A percentile compares a stretch with the other conserved stretches of the same genome.
Conservation (phyloP, 805 yeast genomes). For the Kuraishia molischiana region DNA sequence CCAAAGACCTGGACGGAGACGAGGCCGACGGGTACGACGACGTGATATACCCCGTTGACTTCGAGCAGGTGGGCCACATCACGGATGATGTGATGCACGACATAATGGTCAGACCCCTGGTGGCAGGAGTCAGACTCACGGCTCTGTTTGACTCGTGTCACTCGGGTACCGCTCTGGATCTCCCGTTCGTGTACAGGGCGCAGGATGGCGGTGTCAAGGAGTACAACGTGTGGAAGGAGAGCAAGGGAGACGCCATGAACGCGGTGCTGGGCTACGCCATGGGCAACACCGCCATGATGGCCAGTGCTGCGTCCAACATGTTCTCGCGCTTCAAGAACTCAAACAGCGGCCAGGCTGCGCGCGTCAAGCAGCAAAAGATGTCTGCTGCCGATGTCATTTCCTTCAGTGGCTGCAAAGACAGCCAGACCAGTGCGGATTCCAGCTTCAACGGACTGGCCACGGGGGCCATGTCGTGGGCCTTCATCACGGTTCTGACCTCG, state of each 20-base stretch:
- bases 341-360: conserved; percentile 21
- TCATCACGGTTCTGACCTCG: conserved; percentile 44
- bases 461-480: conserved; percentile 74
- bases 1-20: conserved; percentile 56
- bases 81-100: conserved; percentile 60
- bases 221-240: conserved; percentile 58
- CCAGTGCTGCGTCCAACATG: conserved; percentile 26
- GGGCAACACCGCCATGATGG: conserved; percentile 38
- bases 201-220: conserved; percentile 69
- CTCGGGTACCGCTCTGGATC: conserved; percentile 65
- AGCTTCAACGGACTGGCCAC: conserved; percentile 52
- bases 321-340: conserved; percentile 22
- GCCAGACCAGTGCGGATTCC: conserved; percentile 66
- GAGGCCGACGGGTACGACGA: conserved; percentile 70
- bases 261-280: conserved; percentile 43
- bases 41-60: conserved; percentile 66
- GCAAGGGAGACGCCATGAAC: conserved; percentile 47
- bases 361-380: conserved; percentile 39
- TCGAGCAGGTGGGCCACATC: conserved; percentile 48
- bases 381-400: conserved; percentile 66
- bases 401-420: conserved; percentile 67
- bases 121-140: conserved; percentile 59
- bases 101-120: conserved; percentile 50
- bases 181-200: conserved; percentile 58
- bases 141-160: conserved; percentile 75